A percentile compares a stretch with the other conserved stretches of the same genome.
These are phyloP conservation scores for Kodamaea nitidulidarum DNA, from an alignment of 805 yeast species.

Conservation along the genomic window DNA sequence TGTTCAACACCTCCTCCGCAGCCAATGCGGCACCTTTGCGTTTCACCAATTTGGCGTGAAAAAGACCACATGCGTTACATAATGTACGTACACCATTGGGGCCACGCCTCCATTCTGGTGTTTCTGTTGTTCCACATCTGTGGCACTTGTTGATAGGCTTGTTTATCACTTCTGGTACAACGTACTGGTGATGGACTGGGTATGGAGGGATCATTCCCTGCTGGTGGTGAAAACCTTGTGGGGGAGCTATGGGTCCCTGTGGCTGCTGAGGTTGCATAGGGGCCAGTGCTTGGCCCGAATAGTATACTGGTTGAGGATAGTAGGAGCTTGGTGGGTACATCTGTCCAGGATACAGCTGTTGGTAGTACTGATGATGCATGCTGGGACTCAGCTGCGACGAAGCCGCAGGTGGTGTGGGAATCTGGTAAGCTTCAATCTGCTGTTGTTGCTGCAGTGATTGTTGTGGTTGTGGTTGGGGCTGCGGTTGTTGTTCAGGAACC, in stretches of 20 bases:
- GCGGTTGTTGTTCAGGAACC: neutral
- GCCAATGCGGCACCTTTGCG: constrained; percentile 28
- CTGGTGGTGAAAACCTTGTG: constrained; percentile 8
- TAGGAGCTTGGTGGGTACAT: constrained; percentile 5
- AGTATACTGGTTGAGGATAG: constrained; percentile 9
- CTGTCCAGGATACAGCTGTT: constrained; percentile 3
- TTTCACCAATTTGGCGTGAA: constrained; percentile 38
- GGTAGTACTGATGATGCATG: constrained; percentile 13
- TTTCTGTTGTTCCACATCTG: constrained; percentile 44
- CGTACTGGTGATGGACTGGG: constrained; percentile 13
- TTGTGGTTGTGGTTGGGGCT: too few species aligned
- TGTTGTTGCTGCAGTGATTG: constrained; percentile 7
- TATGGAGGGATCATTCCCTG: constrained; percentile 8
- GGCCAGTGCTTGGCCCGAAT: constrained; percentile 4
- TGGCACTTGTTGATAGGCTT: constrained; percentile 38
- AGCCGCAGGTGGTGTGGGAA: neutral
- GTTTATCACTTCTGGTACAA: constrained; percentile 30
- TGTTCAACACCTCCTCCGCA: constrained; percentile 36
- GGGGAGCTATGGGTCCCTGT: constrained; percentile 3
- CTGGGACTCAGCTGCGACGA: constrained; percentile 7
- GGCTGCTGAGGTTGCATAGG: constrained; percentile 2
- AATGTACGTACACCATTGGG: constrained; percentile 44
- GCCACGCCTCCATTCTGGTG: constrained; percentile 45
- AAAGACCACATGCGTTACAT: constrained; percentile 43
- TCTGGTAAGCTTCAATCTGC: neutral